Base-by-base conservation (phyloP, 2,329 filamentous ascomycete genomes). In the Plenodomus tracheiphilus region DNA sequence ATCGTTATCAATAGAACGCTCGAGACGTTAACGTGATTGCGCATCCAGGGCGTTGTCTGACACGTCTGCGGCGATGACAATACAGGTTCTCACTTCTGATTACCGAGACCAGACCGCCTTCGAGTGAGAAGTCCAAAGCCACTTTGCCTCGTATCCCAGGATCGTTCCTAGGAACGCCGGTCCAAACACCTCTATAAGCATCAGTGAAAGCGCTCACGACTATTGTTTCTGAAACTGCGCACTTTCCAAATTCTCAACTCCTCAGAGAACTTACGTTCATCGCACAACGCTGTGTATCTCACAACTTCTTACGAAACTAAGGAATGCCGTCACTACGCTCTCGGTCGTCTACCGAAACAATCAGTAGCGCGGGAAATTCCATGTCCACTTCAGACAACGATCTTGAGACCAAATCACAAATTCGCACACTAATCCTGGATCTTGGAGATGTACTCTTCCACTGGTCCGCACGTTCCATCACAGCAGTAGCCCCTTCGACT, bases 361-460 rank as follows among this genome's bases (percentile, higher is more conserved):
- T 15, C 4, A 15, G 8, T 32, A 32, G 28, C 13, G 28, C 28
- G 13, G 28, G 28, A 32, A 32, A 32, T 15, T 11, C 28, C 4
- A 32, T 15, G 6, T 32, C 28, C 13, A 32, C 28, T 32, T 4
- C 13, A 15, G 28, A 32, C 22, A 25, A 25, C 5, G 22, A 25
- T 15, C 28, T 8, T 4, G 13, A 8, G 4, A 32, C 28, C 28
- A 32, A 38, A 5, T 4, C 39, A 28, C 28, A 39, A 36, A 21
- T 32, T 19, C 41, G 39, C 38, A 47, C 49, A 7, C 54, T 73
- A 19, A 66, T 73, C 16, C 66, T 72, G 21, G 70, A 70, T 52
- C 59, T 74, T 16, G 68, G 69, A 16, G 69, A 72, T 49, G 67
- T 71, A 19, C 60, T 72, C 19, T 71, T 72, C 49, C 59, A 64